Percentiles rank a stretch among this genome's conserved stretches.
These are phyloP conservation scores for Balakata baccata DNA, from an alignment of 345 rosid genomes.

Conservation along the genomic window DNA sequence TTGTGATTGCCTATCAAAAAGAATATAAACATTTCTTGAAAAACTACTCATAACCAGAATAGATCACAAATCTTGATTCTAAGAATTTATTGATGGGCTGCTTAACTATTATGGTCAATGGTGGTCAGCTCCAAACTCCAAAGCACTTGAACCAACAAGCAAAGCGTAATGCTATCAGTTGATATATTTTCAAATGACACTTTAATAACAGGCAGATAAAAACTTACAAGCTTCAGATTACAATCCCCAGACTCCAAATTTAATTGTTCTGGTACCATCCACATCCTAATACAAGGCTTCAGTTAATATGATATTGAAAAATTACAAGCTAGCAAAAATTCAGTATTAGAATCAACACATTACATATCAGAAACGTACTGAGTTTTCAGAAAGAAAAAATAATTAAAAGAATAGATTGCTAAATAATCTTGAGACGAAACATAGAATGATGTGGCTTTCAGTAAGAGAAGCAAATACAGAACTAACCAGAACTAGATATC, in stretches of 20 bases:
- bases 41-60: no score
- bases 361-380: not conserved
- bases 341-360: not conserved
- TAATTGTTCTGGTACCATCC: conserved; percentile 35
- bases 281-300: conserved; percentile 35
- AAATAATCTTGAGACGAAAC: not conserved
- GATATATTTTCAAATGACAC: not conserved
- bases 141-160: not conserved
- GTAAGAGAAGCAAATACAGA: not conserved
- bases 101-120: not conserved
- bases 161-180: not conserved
- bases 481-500: not conserved
- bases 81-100: not conserved
- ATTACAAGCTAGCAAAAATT: not conserved
- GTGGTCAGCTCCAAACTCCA: not conserved
- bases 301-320: conserved; percentile 16
- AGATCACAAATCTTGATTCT: not conserved
- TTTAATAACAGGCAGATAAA: not conserved
- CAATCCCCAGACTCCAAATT: conserved; percentile 23
- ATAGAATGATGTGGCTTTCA: not conserved
- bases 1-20: not conserved
- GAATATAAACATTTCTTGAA: not conserved
- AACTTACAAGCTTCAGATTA: conserved; percentile 42
- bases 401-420: conserved; percentile 1
- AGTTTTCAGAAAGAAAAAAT: not conserved